Percentiles rank a stretch among this genome's conserved stretches.
Evolutionary conservation across 257 asterid genomes (phyloP).

Genomic region (Primulina huaijiensis): DNA sequence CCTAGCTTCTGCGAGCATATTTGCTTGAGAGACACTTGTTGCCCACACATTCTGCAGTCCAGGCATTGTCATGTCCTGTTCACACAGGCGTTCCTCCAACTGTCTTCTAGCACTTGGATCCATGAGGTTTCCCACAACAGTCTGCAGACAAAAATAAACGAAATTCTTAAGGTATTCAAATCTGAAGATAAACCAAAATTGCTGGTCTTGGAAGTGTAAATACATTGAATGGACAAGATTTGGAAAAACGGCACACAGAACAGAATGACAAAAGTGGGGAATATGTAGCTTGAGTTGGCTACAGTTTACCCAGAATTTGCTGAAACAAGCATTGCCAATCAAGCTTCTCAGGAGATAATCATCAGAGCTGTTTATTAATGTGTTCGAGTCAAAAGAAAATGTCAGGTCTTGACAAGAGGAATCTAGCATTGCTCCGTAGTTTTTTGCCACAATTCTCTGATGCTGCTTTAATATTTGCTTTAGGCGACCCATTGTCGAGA

Average conservation of each 20-base stretch:
- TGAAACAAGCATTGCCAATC: constrained; percentile 39
- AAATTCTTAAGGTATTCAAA: neutral
- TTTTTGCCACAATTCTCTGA: constrained; percentile 49
- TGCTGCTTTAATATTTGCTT: constrained; percentile 42
- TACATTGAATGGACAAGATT: neutral
- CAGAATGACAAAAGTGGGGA: neutral
- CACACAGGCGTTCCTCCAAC: constrained; percentile 39
- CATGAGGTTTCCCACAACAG: constrained; percentile 48
- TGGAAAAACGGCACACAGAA: neutral
- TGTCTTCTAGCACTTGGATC: constrained; percentile 31
- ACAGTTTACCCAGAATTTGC: constrained; percentile 50
- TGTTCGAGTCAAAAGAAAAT: constrained; percentile 34
- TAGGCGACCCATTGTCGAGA: constrained; percentile 29
- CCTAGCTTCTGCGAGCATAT: constrained; percentile 63
- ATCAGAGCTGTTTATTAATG: constrained; percentile 36
- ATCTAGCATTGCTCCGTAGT: constrained; percentile 49
- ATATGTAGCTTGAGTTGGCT: neutral
- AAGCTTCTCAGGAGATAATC: constrained; percentile 46
- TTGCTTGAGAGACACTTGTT: constrained; percentile 35
- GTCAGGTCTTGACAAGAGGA: constrained; percentile 49
- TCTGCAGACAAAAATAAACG: constrained; percentile 34
- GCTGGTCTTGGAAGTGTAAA: neutral
- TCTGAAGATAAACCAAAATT: neutral
- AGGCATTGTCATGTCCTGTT: constrained; percentile 40
- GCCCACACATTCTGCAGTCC: constrained; percentile 62